These are phyloP conservation scores for Neurospora intermedia DNA, from an alignment of 495 filamentous ascomycete genomes.

Conservation along the genomic window DNA sequence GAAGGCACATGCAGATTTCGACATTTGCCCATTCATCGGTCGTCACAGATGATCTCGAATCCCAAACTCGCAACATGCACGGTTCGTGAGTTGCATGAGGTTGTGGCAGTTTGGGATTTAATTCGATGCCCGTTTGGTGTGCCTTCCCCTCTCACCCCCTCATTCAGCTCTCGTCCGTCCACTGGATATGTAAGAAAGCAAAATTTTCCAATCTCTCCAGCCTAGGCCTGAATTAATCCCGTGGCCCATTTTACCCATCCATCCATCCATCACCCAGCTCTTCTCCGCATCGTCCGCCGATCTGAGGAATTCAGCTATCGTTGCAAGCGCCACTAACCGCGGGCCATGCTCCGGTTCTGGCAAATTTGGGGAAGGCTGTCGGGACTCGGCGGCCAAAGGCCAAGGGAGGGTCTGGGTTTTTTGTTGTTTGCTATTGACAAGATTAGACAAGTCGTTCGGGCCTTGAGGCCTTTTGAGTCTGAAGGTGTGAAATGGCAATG, in stretches of 20 bases:
- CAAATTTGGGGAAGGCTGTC: neutral
- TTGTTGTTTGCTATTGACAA: neutral
- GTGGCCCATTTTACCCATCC: neutral
- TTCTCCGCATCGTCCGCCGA: neutral
- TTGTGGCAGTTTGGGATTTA: neutral
- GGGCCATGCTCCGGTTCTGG: neutral
- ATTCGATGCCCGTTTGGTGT: neutral
- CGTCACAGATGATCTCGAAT: neutral
- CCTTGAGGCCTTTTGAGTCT: neutral
- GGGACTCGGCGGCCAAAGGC: neutral
- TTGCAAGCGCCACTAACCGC: neutral
- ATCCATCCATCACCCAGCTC: neutral
- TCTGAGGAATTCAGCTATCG: neutral
- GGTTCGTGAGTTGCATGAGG: neutral
- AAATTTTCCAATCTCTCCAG: neutral
- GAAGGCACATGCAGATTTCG: neutral
- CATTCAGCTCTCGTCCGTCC: neutral
- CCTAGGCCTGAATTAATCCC: neutral
- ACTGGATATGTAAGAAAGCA: neutral
- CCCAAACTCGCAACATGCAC: neutral
- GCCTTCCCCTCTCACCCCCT: neutral
- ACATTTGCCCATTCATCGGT: neutral
- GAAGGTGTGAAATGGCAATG: neutral
- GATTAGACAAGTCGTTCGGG: neutral
- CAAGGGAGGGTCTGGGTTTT: neutral